Percentiles rank a stretch among this genome's conserved stretches.
These are phyloP conservation scores for Taphrina deformans DNA, from an alignment of 1,139 yeast genomes.

Conservation along the genomic window DNA sequence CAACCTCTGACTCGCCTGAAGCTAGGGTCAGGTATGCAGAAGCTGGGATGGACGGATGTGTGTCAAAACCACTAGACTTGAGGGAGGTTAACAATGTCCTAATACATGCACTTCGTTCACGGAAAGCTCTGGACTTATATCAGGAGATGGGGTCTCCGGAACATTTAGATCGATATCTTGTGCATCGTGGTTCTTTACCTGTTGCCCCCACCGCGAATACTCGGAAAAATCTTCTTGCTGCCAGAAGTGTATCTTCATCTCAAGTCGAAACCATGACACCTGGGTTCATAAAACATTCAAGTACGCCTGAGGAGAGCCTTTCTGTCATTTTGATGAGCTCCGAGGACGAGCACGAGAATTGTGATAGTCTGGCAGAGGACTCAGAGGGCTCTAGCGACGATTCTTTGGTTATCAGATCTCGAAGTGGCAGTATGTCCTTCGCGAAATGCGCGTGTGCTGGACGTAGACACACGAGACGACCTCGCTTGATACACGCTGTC, in stretches of 20 bases:
- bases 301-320: neutral
- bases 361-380: neutral
- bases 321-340: neutral
- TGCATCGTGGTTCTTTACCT: neutral
- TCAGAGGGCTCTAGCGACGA: neutral
- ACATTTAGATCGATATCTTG: neutral
- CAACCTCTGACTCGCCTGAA: slow-evolving; percentile 19
- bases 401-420: neutral
- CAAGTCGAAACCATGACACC: neutral
- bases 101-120: neutral
- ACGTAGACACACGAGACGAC: neutral
- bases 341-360: slow-evolving; percentile 3
- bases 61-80: slow-evolving; percentile 24
- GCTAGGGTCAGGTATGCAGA: slow-evolving; percentile 4
- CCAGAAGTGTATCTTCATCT: neutral
- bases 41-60: slow-evolving; percentile 32
- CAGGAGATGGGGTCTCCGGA: neutral
- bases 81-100: slow-evolving; percentile 11
- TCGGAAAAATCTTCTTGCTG: neutral
- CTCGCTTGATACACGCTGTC: neutral
- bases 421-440: neutral
- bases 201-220: neutral
- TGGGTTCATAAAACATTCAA: neutral
- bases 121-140: neutral
- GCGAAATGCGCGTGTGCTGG: neutral